Evolutionary conservation across 148 eudicot genomes (phyloP).

Genomic region (Suaeda aralocaspica): DNA sequence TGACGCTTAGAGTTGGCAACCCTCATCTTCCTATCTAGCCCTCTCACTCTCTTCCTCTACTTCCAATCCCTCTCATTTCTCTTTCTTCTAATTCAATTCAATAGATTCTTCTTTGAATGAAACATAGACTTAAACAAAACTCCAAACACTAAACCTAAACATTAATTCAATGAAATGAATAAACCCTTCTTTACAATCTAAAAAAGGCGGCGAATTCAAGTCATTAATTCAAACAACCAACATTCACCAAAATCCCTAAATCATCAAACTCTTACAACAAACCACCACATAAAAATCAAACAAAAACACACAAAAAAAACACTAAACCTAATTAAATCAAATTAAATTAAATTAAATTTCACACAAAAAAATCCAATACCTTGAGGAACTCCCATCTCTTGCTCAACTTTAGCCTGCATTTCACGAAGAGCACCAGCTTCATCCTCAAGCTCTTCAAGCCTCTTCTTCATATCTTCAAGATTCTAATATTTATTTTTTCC

Average conservation of each 20-base stretch:
- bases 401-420: constrained; percentile 37
- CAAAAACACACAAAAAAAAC: not conserved
- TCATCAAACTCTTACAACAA: not conserved
- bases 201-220: not conserved
- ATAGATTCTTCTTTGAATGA: not conserved
- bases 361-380: constrained; percentile 1
- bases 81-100: not conserved
- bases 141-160: not conserved
- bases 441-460: constrained; percentile 33
- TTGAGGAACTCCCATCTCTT: constrained; percentile 32
- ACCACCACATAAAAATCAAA: not conserved
- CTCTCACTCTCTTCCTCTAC: too few relatives aligned
- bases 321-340: not conserved
- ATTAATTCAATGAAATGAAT: not conserved
- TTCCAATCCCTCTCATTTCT: too few relatives aligned
- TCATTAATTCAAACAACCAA: not conserved
- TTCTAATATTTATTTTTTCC: constrained; percentile 5
- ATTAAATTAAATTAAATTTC: not conserved
- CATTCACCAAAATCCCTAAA: not conserved
- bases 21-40: too few relatives aligned
- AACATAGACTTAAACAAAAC: not conserved
- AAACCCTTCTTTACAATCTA: not conserved
- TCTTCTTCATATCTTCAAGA: constrained; percentile 32
- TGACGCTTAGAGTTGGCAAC: too few relatives aligned
- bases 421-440: constrained; percentile 40